Evolutionary conservation across 2,329 filamentous ascomycete genomes (phyloP).

Genomic region (Phaeomoniella chlamydospora): DNA sequence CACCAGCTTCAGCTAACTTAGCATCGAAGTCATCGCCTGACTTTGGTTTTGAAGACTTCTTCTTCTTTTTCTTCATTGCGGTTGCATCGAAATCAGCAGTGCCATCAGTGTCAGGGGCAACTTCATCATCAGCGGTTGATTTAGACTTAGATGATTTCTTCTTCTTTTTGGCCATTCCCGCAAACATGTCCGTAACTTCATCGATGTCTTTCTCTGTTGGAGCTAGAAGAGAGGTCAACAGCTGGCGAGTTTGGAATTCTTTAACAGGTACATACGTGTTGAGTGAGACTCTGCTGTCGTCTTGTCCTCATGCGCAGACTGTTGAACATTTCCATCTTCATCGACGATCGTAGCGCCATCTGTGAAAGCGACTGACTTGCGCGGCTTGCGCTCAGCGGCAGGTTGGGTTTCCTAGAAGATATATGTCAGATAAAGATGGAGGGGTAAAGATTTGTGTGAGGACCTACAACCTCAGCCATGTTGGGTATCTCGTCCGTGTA

Average conservation of each 20-base stretch:
- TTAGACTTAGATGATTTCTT: conserved; percentile 42
- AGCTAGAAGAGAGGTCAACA: conserved; percentile 12
- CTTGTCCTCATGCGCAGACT: conserved; percentile 56
- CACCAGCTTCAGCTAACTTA: conserved; percentile 47
- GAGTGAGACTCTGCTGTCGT: conserved; percentile 70
- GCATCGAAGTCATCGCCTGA: conserved; percentile 50
- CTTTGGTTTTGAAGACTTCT: conserved; percentile 53
- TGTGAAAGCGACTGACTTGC: conserved; percentile 90
- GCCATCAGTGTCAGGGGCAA: conserved; percentile 31
- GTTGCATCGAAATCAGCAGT: conserved; percentile 50
- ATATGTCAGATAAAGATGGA: not conserved
- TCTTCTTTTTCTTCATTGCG: conserved; percentile 74
- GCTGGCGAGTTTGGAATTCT: too few relatives aligned
- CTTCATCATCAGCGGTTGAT: conserved; percentile 38
- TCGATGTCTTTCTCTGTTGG: conserved; percentile 43
- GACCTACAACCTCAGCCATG: conserved; percentile 13
- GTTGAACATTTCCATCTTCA: conserved; percentile 71
- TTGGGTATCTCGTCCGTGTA: conserved; percentile 4
- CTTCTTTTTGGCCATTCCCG: conserved; percentile 61
- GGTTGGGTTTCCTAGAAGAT: not conserved
- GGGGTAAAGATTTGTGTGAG: conserved; percentile 1
- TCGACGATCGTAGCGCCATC: conserved; percentile 79
- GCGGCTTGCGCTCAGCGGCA: conserved; percentile 49
- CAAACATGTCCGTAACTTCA: conserved; percentile 54
- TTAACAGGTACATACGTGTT: conserved; percentile 48